Conservation (phyloP, 192 early-diverging fungal genomes). For the Rhizoclosmatium globosum region DNA sequence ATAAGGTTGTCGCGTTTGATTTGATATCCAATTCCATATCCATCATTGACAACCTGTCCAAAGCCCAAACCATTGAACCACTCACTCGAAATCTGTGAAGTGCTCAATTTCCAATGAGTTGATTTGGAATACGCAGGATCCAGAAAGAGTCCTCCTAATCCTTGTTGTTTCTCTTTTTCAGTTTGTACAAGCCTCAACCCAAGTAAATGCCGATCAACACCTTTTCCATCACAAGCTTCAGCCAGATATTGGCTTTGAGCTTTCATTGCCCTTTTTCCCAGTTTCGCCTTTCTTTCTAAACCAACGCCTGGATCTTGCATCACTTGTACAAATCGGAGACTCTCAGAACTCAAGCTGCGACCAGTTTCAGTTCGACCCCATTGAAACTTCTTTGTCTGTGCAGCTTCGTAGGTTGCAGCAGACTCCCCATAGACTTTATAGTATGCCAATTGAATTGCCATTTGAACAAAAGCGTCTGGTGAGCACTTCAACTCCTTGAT, state of each 20-base stretch:
- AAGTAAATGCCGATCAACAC: conserved; percentile 92
- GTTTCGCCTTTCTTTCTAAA: conserved; percentile 62
- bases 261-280: conserved; percentile 76
- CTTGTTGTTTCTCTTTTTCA: conserved; percentile 22
- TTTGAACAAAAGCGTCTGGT: conserved; percentile 66
- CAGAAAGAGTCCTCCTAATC: conserved; percentile 78
- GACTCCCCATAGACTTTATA: conserved; percentile 83
- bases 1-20: conserved; percentile 83
- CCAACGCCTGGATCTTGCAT: conserved; percentile 73
- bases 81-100: conserved; percentile 90
- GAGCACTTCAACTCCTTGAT: conserved; percentile 78
- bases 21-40: conserved; percentile 93
- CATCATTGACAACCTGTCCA: conserved; percentile 79
- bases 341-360: conserved; percentile 79
- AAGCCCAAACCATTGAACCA: conserved; percentile 92
- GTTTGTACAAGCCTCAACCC: conserved; percentile 83
- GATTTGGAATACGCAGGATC: conserved; percentile 83
- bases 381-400: conserved; percentile 86
- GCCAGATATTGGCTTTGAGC: conserved; percentile 84
- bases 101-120: conserved; percentile 88
- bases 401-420: conserved; percentile 91
- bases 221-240: conserved; percentile 78
- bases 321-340: conserved; percentile 78
- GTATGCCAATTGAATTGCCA: conserved; percentile 97
- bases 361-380: conserved; percentile 95